A percentile compares a stretch with the other conserved stretches of the same genome.
These are phyloP conservation scores for Botrytis tulipae DNA, from an alignment of 2,329 filamentous ascomycete genomes.

Conservation along the genomic window DNA sequence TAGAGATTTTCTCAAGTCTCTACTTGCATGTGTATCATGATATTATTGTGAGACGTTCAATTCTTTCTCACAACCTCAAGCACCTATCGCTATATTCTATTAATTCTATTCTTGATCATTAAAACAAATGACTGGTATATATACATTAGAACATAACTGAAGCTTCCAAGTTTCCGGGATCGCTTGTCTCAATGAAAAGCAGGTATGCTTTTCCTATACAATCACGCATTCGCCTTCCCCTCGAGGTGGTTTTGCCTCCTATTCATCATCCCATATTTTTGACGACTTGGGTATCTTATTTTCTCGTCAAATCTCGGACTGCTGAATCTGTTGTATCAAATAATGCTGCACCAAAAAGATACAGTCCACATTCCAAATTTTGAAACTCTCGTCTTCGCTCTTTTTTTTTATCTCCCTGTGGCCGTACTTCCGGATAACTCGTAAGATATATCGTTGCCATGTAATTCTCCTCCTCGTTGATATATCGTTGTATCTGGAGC, in stretches of 20 bases:
- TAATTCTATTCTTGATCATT: neutral
- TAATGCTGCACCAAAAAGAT: neutral
- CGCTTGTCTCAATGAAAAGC: neutral
- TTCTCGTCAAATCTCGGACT: neutral
- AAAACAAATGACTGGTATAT: neutral
- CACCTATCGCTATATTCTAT: neutral
- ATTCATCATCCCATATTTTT: neutral
- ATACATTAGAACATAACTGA: neutral
- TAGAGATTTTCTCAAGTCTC: neutral
- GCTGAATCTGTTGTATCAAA: rapidly evolving
- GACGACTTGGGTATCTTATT: neutral
- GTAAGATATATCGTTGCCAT: neutral
- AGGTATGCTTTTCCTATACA: neutral
- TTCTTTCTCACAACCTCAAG: neutral
- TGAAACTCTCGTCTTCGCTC: neutral
- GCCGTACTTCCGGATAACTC: neutral
- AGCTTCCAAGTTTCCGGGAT: neutral
- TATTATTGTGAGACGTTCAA: neutral
- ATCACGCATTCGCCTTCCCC: neutral
- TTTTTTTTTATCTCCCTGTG: neutral
- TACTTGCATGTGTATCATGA: neutral
- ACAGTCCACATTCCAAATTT: neutral
- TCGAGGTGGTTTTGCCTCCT: neutral
- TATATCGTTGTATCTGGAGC: neutral
- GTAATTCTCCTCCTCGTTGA: neutral